Percentiles rank a stretch among this genome's conserved stretches.
These are phyloP conservation scores for Plasmodium berghei DNA, from an alignment of 169 alveolate species.

Conservation along the genomic window DNA sequence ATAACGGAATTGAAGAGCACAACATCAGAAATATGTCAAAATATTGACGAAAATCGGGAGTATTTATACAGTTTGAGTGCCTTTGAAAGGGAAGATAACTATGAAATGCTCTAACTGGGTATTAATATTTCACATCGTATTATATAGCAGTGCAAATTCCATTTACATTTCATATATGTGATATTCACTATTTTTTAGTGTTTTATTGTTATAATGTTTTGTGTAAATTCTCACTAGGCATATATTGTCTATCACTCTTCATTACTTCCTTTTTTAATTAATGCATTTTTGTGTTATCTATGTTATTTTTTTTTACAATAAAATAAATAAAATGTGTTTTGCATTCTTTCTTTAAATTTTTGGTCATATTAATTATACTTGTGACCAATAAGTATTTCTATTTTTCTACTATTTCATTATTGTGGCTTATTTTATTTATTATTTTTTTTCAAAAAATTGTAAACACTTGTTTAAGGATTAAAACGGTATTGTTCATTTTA, in stretches of 20 bases:
- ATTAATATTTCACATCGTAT: not conserved
- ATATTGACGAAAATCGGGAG: conserved; percentile 69
- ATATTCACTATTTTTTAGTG: not conserved
- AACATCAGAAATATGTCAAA: conserved; percentile 66
- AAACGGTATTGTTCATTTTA: no score
- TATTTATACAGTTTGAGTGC: conserved; percentile 45
- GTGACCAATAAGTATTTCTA: no score
- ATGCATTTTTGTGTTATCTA: not conserved
- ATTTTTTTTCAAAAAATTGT: no score
- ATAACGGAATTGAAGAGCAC: conserved; percentile 66
- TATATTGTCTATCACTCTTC: not conserved
- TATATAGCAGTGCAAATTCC: not conserved
- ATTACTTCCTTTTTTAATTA: not conserved
- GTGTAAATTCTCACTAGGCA: not conserved
- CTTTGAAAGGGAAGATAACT: conserved; percentile 71
- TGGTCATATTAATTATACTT: no score
- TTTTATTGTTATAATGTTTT: not conserved
- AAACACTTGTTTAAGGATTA: no score
- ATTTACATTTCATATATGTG: not conserved
- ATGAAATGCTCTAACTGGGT: conserved; percentile 30
- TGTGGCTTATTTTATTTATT: no score
- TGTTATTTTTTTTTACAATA: no score
- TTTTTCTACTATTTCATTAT: no score
- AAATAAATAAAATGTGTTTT: no score
- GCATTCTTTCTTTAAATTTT: no score